Evolutionary conservation across 805 yeast species (phyloP), one percentile per base, ranked within the genome.

Genomic region (Cyberlindnera petersonii): DNA sequence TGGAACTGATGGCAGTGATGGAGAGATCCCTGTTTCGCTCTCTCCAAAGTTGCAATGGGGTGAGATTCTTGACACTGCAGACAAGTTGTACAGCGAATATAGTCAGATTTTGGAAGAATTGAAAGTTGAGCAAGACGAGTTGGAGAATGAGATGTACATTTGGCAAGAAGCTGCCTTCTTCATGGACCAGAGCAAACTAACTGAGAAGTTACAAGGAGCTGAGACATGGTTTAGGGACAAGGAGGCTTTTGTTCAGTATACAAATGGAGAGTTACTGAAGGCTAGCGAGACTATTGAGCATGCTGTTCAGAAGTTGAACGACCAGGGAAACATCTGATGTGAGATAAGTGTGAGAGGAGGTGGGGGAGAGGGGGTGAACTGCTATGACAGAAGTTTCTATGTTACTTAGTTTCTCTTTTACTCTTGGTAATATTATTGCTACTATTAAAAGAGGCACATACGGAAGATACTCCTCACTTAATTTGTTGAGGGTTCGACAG

Each of bases 91-190:
- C 27, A 33, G 41, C 27, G 53, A 52, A 5, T 52, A 55, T 30
- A 37, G 53, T 5, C 20, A 32, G 9, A 27, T 44, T 4, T 52
- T 55, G 58, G 55, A 49, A 18, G 26, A 31, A 3, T 34, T 51
- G 14, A 50, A 48, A 4, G 42, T 42, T 26, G 55, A 52, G 10
- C 50, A 50, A 37, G 58, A 52, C 9, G 46, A 40, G 3, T 27
- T 50, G 17, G 50, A 48, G 30, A 52, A 44, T 23, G 44, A 52
- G n/a, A 31, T 52, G 9, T 22, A 47, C 19, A 35, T 53, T 13
- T 55, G 60, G 60, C 60, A 55, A 36, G 58, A 55, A 30, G 27
- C 55, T 7, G 52, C 47, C 3, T 55, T 47, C 28, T 37, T 53
- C 11, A 31, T 49, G 29, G 60, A 55, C 36, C 45, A 48, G 20